These are phyloP conservation scores for Nitzschia sp. DNA, from an alignment of 108 stramenopile genomes.

Conservation along the genomic window DNA sequence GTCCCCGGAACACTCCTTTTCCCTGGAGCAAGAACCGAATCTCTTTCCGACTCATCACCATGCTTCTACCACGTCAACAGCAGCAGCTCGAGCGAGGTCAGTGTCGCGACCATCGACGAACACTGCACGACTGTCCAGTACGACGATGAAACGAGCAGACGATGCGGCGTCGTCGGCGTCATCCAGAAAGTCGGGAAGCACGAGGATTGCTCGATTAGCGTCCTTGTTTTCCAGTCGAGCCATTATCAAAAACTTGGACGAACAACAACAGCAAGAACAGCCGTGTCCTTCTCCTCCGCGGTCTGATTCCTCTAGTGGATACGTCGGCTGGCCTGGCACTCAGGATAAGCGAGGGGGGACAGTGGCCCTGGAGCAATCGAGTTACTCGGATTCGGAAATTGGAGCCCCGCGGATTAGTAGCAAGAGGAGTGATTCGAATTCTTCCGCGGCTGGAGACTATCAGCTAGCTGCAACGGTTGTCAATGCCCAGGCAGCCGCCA, in stretches of 20 bases:
- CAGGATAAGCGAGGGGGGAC: conserved; percentile 62
- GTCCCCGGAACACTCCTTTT: conserved; percentile 17
- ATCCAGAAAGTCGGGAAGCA: background rate
- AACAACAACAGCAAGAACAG: background rate
- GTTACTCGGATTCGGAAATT: conserved; percentile 58
- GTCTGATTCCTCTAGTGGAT: conserved; percentile 37
- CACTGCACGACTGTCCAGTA: no score
- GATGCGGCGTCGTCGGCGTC: background rate
- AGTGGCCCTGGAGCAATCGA: conserved; percentile 50
- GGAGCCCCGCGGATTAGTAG: background rate
- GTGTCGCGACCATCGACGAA: background rate
- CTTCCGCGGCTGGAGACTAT: background rate
- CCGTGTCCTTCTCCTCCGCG: conserved; percentile 23
- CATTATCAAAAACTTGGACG: background rate
- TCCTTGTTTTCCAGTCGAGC: conserved; percentile 46
- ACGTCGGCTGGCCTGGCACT: conserved; percentile 81
- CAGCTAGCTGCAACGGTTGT: background rate
- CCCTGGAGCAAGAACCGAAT: background rate
- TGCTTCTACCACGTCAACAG: background rate
- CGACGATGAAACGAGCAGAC: background rate
- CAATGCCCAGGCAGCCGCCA: background rate
- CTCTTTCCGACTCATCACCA: background rate
- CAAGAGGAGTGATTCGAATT: background rate
- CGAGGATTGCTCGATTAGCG: conserved; percentile 37
- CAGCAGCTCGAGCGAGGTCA: background rate